Base-by-base conservation (phyloP, 768 basidiomycete species). In the Bullera alba region DNA sequence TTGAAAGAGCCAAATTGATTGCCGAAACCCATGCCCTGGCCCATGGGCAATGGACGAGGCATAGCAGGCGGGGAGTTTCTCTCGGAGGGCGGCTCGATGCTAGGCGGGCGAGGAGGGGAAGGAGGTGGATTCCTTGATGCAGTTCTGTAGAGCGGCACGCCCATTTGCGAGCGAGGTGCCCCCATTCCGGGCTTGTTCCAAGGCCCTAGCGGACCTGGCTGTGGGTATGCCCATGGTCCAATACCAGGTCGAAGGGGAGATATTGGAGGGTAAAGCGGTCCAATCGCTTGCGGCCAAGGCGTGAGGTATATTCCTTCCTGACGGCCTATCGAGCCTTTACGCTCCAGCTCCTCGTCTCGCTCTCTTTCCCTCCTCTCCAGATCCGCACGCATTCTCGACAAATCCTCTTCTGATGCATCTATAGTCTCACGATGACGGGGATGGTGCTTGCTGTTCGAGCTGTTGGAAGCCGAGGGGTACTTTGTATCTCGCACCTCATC, bases 71-170 rank as follows among this genome's bases (percentile, higher is more conserved):
- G 23, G 16, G 19, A 25, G 10, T 32, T 29, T 16, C 17, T 21
- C 22, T 28, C 44, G 6, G 44, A 46, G n/a, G 44, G 44, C 16
- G 44, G 44, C 7, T 46, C 29, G 28, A 46, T n/a, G 23, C 27
- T 29, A 15, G 25, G 25, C 22, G 44, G 44, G n/a, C 27, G 25
- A 46, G 10, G 28, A 32, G 44, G 25, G 12, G 44, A 46, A 4
- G 27, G 44, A 17, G 44, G 44, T 10, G 8, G 10, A 8, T n/a
- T 8, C 10, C 19, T 22, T 34, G n/a, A 34, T 8, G 32, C 32
- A 8, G 32, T 34, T 46, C 45, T 46, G 6, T 23, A 16, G 12
- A 44, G 17, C 22, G 8, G n/a, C 42, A 25, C n/a, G 21, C 21
- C 21, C 21, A 22, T 44, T 17, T 22, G 28, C 19, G 42, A 10